A percentile compares a stretch with the other conserved stretches of the same genome.
These are phyloP conservation scores for Decorospora gaudefroyi DNA, from an alignment of 2,329 filamentous ascomycete species.

Conservation along the genomic window DNA sequence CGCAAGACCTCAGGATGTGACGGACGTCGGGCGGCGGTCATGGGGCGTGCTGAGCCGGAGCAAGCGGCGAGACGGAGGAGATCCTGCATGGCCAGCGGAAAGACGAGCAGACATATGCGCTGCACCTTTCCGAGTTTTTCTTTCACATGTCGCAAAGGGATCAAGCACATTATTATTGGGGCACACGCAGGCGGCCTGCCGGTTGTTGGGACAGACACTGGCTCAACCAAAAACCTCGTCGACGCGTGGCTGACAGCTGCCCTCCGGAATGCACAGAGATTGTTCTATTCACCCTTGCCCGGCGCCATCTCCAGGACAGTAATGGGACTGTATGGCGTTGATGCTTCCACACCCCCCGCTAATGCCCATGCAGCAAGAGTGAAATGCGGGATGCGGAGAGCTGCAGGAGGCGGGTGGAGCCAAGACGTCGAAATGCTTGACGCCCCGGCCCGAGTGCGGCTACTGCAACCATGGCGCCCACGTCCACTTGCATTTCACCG, in stretches of 20 bases:
- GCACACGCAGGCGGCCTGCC: background rate
- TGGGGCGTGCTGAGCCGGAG: slow-evolving; percentile 26
- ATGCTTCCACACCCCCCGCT: slow-evolving; percentile 9
- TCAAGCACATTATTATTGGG: slow-evolving; percentile 1
- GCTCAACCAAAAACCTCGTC: slow-evolving; percentile 3
- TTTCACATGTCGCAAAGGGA: slow-evolving; percentile 14
- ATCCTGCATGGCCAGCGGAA: too few species aligned
- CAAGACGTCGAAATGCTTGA: slow-evolving; percentile 17
- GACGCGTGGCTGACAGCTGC: slow-evolving; percentile 1
- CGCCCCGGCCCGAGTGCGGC: slow-evolving; percentile 18
- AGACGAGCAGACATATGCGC: too few species aligned
- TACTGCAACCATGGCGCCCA: slow-evolving; percentile 1
- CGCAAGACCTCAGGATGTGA: slow-evolving; percentile 13
- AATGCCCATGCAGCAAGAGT: slow-evolving; percentile 6
- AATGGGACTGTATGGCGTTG: too few species aligned
- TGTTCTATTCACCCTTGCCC: too few species aligned
- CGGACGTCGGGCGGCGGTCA: slow-evolving; percentile 24
- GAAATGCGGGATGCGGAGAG: slow-evolving; percentile 12
- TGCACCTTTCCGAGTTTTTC: too few species aligned
- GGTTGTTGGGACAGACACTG: slow-evolving; percentile 13
- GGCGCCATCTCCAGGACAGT: background rate
- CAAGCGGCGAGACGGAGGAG: slow-evolving; percentile 15
- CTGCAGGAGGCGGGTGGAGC: slow-evolving; percentile 14
- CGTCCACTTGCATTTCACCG: background rate
- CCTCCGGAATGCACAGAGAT: background rate